Evolutionary conservation across 1,284 basidiomycete species (phyloP).

Genomic region (Ustilago sp.): DNA sequence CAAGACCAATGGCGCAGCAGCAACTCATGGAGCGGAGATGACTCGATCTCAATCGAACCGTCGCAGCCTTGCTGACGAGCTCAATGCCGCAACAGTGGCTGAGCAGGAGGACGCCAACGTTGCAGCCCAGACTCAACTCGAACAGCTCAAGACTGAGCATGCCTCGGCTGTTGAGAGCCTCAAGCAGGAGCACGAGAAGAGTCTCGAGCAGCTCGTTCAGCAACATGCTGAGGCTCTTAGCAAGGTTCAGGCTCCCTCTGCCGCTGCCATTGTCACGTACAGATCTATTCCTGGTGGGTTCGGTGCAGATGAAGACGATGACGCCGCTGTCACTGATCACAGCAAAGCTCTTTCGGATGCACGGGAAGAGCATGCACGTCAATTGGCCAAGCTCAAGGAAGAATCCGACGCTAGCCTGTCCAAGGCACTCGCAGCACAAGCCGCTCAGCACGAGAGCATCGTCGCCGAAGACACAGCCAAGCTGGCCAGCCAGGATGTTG

Average conservation of each 20-base stretch:
- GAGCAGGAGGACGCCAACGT: conserved; percentile 25
- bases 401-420: conserved; percentile 25
- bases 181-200: conserved; percentile 39
- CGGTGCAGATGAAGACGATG: conserved; percentile 12
- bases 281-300: conserved; percentile 21
- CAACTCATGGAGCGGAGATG: neutral
- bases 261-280: neutral
- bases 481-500: conserved; percentile 19
- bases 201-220: conserved; percentile 20
- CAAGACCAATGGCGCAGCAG: conserved; percentile 3
- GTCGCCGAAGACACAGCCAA: conserved; percentile 26
- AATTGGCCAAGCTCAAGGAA: conserved; percentile 34
- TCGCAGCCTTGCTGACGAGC: conserved; percentile 83
- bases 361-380: conserved; percentile 25
- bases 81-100: conserved; percentile 71
- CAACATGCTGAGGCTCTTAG: conserved; percentile 43
- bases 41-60: conserved; percentile 13
- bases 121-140: conserved; percentile 9
- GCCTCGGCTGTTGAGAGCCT: conserved; percentile 17
- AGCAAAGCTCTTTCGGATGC: conserved; percentile 17
- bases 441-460: conserved; percentile 26
- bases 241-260: conserved; percentile 13
- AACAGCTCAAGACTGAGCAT: conserved; percentile 32
- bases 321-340: conserved; percentile 9
- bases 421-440: conserved; percentile 36